Evolutionary conservation across 768 basidiomycete species (phyloP), one percentile per base, ranked within the genome.

Genomic region (Collybia sp.): DNA sequence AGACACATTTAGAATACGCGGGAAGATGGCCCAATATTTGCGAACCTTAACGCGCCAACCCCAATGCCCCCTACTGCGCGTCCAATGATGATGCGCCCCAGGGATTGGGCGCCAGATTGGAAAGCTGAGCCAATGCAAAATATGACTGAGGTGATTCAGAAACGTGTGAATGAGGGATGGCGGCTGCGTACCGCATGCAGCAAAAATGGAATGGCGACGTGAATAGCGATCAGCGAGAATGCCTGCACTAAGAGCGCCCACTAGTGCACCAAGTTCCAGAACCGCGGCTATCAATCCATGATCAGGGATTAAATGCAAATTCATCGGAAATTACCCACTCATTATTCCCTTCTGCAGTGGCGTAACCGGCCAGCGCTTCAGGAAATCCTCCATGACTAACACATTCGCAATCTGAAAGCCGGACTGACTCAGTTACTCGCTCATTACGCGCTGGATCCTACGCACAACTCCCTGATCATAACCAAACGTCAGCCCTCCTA

Each of bases 391-490:
- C 88, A 91, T 91, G 11, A 91, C 86, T 11, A 92, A 72, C 12
- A 92, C 81, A 59, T 91, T 92, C 2, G 89, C 85, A 52, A 92
- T 88, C 75, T 77, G 17, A 30, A 5, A 13, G 1, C 44, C 12
- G 25, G 25, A 8, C 4, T 25, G 4, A 4, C 8, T 25, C 25
- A 25, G 25, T 8, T 25, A 8, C 4, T 8, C 3, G 25, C 25
- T 8, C 25, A 18, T 12, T 40, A 5, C 19, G 16, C 31, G 18
- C 10, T 36, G 36, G 43, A 16, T 13, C 12, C 30, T 0, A 63
- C 67, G 38, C 53, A 75, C 75, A 40, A 90, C 88, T 32, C 88
- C 88, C 57, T 90, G 88, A 55, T 89, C 88, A 57, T 90, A 90
- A 8, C 88, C 88, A 61, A 90, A 90, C 12, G 83, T 79, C 46